Conservation (phyloP, 345 rosid genomes). For the Theobroma cacao region DNA sequence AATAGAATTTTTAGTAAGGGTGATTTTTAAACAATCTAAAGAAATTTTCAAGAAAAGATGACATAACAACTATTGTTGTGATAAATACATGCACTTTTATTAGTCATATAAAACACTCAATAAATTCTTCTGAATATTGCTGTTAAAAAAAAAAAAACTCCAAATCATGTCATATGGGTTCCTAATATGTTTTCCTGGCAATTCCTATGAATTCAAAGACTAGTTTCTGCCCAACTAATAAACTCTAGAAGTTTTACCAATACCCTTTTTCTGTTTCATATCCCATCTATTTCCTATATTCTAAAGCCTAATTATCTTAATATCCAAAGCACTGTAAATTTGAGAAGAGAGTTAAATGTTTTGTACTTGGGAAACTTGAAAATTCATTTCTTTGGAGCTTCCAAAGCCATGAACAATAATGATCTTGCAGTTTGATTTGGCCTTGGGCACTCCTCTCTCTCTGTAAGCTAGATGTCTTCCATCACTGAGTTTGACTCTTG, state of each 20-base stretch:
- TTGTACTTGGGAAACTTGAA: slow-evolving; percentile 67
- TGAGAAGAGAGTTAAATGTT: slow-evolving; percentile 5
- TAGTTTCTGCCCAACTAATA: background rate
- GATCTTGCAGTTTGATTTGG: slow-evolving; percentile 55
- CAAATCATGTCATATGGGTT: background rate
- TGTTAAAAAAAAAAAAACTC: background rate
- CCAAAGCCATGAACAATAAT: slow-evolving; percentile 88
- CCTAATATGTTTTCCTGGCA: background rate
- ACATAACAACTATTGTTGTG: background rate
- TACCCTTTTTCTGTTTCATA: background rate
- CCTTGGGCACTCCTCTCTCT: slow-evolving; percentile 71
- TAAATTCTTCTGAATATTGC: background rate
- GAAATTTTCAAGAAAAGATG: background rate
- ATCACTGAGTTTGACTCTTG: slow-evolving; percentile 63
- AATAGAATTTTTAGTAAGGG: background rate
- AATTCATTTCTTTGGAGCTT: slow-evolving; percentile 92
- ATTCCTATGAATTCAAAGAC: background rate
- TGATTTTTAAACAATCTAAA: background rate
- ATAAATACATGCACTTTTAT: background rate
- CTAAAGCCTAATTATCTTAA: background rate
- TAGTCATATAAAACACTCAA: background rate
- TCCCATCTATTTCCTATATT: background rate
- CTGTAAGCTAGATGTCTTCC: slow-evolving; percentile 79
- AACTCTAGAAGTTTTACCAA: background rate
- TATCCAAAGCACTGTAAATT: background rate